A percentile compares a stretch with the other conserved stretches of the same genome.
phyloP scores from a whole-genome alignment of 805 yeast species.

The Candida pini region DNA sequence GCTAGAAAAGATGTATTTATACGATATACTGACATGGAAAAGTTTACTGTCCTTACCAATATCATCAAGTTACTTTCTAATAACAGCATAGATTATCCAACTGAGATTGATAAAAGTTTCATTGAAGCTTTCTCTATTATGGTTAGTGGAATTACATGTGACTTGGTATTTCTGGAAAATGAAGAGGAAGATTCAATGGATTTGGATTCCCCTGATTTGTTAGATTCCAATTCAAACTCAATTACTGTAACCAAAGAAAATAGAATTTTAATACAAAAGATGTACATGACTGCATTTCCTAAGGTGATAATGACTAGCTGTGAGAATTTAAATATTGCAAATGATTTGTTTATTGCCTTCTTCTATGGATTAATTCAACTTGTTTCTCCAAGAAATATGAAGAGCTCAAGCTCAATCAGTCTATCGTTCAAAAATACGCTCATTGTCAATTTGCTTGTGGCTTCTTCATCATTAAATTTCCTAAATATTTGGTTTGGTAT shows the following conservation, averaged over 20 bases:
- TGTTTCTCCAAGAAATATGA: constrained; percentile 8
- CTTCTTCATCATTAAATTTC: constrained; percentile 15
- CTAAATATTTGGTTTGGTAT: constrained; percentile 15
- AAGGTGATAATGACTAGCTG: constrained; percentile 6
- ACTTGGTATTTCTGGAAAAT: constrained; percentile 10
- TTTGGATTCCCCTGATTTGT: not conserved
- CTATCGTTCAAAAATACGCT: constrained; percentile 14
- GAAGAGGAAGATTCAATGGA: constrained; percentile 4
- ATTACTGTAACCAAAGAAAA: constrained; percentile 3
- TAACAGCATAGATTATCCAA: constrained; percentile 1
- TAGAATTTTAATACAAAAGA: constrained; percentile 5
- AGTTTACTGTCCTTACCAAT: no score
- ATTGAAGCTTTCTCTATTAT: constrained; percentile 14
- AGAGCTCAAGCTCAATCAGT: constrained; percentile 6
- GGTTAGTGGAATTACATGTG: constrained; percentile 11
- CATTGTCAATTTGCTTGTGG: constrained; percentile 20
- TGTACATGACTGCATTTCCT: constrained; percentile 14
- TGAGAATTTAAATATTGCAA: constrained; percentile 5
- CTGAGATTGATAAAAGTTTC: constrained; percentile 4
- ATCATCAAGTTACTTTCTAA: constrained; percentile 8
- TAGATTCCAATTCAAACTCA: not conserved
- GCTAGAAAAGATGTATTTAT: not conserved
- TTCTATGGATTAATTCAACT: constrained; percentile 16
- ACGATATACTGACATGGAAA: constrained; percentile 1
- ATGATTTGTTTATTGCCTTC: constrained; percentile 11